Base-by-base conservation (phyloP, 2,329 filamentous ascomycete species). In the Lachnellula arida region DNA sequence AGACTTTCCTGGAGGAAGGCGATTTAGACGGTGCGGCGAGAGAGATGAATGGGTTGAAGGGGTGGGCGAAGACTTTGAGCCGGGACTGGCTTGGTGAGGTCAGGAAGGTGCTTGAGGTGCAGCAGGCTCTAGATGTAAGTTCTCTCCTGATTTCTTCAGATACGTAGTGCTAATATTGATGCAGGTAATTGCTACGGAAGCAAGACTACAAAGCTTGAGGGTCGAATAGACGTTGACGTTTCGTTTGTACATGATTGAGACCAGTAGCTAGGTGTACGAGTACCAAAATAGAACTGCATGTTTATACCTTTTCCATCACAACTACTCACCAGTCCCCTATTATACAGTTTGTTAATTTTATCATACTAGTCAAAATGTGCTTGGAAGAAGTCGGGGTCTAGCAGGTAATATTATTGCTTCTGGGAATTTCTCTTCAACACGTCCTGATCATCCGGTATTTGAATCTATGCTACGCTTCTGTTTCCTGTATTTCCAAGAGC, bases 61-160 rank as follows among this genome's bases (percentile, higher is more conserved):
- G 94, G 25, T 99, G 94, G 94, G 92, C 93, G 48, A 96, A 94
- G 80, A 93, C 92, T 42, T 76, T 99, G 70, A 95, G 90, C 74
- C 86, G 88, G 68, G 94, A 99, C 73, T 99, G 94, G 94, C 75
- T 99, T 64, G 81, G 81, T 51, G 94, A 99, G 78, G 89, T 91
- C 60, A 85, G 94, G 71, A 88, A 91, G 76, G 90, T 96, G 62
- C 78, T 99, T 68, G 94, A 99, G 76, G 94, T 97, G 62, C 87
- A 89, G 75, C 94, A 99, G 76, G 94, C 94, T 68, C 80, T 99
- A 67, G 94, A 99, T 74, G 94, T 96, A 74, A 85, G 86, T 81
- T 62, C 57, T 34, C 25, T 53, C 25, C n/a, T 61, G n/a, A 19
- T 39, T 23, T 47, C 6, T n/a, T 19, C 19, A 4, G 17, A n/a